These are phyloP conservation scores for Gossypium lobatum DNA, from an alignment of 441 rosid genomes.

Conservation along the genomic window DNA sequence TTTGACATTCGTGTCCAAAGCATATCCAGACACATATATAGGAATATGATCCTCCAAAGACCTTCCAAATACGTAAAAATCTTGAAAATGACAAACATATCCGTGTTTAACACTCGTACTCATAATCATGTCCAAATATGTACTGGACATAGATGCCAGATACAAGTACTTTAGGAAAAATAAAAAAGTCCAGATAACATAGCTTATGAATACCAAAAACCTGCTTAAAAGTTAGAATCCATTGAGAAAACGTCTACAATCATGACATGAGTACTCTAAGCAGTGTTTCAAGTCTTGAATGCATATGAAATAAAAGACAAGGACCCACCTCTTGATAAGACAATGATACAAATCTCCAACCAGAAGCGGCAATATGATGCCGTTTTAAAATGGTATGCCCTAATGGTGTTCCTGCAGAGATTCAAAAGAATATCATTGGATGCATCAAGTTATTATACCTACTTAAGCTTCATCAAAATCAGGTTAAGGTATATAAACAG, in stretches of 20 bases:
- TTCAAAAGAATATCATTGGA: background rate
- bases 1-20: background rate
- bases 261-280: background rate
- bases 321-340: conserved; percentile 69
- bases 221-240: background rate
- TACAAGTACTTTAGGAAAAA: background rate
- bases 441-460: background rate
- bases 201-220: background rate
- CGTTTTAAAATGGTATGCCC: conserved; percentile 85
- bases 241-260: background rate
- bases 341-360: conserved; percentile 80
- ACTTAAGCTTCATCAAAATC: background rate
- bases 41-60: no score
- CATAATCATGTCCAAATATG: no score
- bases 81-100: no score
- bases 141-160: background rate
- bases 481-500: conserved; percentile 2
- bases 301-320: background rate
- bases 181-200: background rate
- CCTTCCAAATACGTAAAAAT: no score
- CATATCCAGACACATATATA: no score
- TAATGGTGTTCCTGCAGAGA: conserved; percentile 57
- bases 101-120: no score
- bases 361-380: conserved; percentile 73
- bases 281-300: background rate